Evolutionary conservation across 2,329 filamentous ascomycete species (phyloP).

Genomic region (Phialophora tarda): DNA sequence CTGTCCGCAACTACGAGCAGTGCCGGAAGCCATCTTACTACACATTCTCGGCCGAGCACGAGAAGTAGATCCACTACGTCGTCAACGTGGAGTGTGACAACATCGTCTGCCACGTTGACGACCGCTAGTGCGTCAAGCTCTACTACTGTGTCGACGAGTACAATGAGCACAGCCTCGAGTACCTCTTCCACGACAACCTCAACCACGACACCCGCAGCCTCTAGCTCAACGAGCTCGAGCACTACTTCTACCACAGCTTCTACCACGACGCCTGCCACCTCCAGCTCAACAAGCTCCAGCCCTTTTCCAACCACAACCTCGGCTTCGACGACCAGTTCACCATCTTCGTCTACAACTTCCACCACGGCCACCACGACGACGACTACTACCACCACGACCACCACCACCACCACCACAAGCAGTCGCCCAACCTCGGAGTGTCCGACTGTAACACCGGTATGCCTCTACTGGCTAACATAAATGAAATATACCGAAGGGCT

Average conservation of each 20-base stretch:
- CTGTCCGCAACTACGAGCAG: neutral
- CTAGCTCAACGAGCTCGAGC: neutral
- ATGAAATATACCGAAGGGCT: neutral
- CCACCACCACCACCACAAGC: neutral
- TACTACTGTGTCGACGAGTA: neutral
- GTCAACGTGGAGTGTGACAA: neutral
- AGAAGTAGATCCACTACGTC: conserved; percentile 7
- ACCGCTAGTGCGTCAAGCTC: neutral
- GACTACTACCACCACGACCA: neutral
- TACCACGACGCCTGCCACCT: neutral
- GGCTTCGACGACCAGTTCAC: neutral
- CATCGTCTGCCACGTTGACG: neutral
- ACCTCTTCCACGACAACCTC: no score
- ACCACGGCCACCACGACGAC: neutral
- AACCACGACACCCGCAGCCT: neutral
- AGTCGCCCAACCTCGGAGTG: conserved; percentile 4
- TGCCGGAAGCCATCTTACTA: conserved; percentile 1
- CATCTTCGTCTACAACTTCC: neutral
- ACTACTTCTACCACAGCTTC: neutral
- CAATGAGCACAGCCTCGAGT: neutral
- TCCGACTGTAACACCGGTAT: neutral
- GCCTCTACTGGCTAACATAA: neutral
- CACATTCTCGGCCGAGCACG: neutral
- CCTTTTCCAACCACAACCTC: neutral
- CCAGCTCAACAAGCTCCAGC: neutral